A percentile compares a stretch with the other conserved stretches of the same genome.
Conservation (phyloP, 306 rosid genomes). For the Malus fusca region DNA sequence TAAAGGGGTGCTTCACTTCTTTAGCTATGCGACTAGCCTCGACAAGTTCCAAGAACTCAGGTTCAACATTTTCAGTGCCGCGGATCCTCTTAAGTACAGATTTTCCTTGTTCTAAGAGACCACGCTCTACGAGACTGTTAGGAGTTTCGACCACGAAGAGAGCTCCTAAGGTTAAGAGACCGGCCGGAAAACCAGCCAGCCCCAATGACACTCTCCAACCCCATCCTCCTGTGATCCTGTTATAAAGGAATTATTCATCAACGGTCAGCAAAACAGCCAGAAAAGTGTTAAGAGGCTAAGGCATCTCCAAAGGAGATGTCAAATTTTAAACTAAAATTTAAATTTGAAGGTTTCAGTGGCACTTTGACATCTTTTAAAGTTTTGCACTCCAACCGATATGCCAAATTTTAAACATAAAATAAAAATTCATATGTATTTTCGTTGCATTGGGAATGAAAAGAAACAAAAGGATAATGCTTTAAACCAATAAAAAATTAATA, state of each 20-base stretch:
- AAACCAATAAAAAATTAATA: no score
- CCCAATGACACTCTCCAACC: constrained; percentile 95
- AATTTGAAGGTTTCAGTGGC: no score
- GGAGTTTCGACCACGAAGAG: constrained; percentile 83
- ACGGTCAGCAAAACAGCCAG: neutral
- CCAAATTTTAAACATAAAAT: no score
- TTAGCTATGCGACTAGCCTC: constrained; percentile 69
- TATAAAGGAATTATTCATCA: neutral
- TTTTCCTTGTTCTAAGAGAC: constrained; percentile 73
- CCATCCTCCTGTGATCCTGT: constrained; percentile 77
- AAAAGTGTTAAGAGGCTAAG: neutral
- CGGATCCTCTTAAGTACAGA: constrained; percentile 51
- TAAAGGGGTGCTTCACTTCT: constrained; percentile 69
- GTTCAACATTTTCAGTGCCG: constrained; percentile 62
- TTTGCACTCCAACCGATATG: no score
- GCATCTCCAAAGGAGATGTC: no score
- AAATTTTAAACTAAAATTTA: no score
- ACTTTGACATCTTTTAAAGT: no score
- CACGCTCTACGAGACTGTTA: constrained; percentile 76
- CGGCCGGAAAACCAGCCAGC: constrained; percentile 70
- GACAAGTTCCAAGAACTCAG: constrained; percentile 68
- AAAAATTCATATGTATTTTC: no score
- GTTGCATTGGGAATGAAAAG: no score
- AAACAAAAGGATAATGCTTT: no score
- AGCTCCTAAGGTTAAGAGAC: constrained; percentile 65